Base-by-base conservation (phyloP, 176 grass and related monocot species). In the Rhynchospora breviuscula region DNA sequence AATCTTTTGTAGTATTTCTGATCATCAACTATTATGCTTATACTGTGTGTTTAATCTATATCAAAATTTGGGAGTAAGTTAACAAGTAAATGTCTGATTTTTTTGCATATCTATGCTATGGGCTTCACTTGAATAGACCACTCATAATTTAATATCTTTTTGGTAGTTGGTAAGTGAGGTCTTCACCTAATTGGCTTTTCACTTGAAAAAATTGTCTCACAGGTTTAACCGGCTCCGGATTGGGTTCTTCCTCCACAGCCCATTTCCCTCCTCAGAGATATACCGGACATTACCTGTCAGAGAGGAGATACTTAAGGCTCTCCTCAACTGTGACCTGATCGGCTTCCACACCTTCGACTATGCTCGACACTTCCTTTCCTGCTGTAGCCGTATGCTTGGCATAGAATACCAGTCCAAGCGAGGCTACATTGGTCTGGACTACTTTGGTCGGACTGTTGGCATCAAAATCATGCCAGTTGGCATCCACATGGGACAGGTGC, bases 391-490 rank as follows among this genome's bases (percentile, higher is more conserved):
- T 77, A 99, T 99, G 97, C 89, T 99, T 75, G 97, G 97, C 19
- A 91, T 99, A 14, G 93, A 95, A 77, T 99, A 99, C 83, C 89
- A 93, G 85, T 99, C 93, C 11, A 99, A 99, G 91, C 84, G 97
- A 59, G 93, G 97, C 4, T 99, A 99, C 82, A 99, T 99, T 79
- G 97, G 91, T 74, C 54, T 99, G 19, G 97, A 99, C n/a, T 99
- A 99, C 83, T 99, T 96, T 63, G 97, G 97, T 62, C 97, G 97
- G 59, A 96, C 91, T 15, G 89, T 99, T 4, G 93, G 97, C 54
- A 99, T 99, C 86, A 99, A 99, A 79, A 99, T 99, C 86, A 93
- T 99, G 97, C 97, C 97, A 0, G 91, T 99, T 7, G 97, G 97
- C 22, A 56, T 99, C 76, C 93, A 99, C 83, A 96, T 99, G 97